These are phyloP conservation scores for Mycena filopes DNA, from an alignment of 768 basidiomycete genomes.

Conservation along the genomic window DNA sequence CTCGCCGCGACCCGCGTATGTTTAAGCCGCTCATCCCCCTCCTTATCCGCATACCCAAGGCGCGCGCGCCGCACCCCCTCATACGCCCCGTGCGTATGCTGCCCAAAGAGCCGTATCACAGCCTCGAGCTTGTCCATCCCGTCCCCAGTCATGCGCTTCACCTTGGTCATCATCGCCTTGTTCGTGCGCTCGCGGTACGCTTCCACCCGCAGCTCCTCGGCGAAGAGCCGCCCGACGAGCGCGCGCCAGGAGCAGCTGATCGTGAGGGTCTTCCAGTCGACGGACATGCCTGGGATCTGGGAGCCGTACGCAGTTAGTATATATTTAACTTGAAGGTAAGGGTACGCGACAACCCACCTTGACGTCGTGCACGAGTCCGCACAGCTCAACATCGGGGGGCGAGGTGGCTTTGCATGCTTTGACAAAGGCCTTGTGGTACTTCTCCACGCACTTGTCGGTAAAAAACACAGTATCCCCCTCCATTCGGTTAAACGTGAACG, in stretches of 20 bases:
- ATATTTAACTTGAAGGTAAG: no score
- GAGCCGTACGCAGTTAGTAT: no score
- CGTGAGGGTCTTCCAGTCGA: conserved; percentile 30
- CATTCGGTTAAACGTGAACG: conserved; percentile 13
- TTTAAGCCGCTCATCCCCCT: conserved; percentile 21
- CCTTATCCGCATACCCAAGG: conserved; percentile 12
- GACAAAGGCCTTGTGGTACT: conserved; percentile 7
- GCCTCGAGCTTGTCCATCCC: neutral
- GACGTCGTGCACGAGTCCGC: conserved; percentile 27
- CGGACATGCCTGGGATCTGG: conserved; percentile 22
- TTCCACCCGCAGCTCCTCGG: conserved; percentile 26
- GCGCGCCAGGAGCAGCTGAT: conserved; percentile 30
- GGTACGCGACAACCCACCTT: neutral
- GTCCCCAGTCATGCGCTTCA: conserved; percentile 7
- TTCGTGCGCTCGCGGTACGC: neutral
- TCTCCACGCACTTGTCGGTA: neutral
- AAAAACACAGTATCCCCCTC: conserved; percentile 21
- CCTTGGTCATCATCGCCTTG: conserved; percentile 7
- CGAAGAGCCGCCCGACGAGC: conserved; percentile 20
- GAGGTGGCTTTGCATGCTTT: conserved; percentile 10
- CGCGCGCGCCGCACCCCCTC: conserved; percentile 14
- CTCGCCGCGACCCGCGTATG: conserved; percentile 5
- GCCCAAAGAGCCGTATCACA: neutral
- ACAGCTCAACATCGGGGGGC: conserved; percentile 21
- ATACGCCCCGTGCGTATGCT: conserved; percentile 7